These are phyloP conservation scores for Pyronema domesticum DNA, from an alignment of 495 filamentous ascomycete species.

Conservation along the genomic window DNA sequence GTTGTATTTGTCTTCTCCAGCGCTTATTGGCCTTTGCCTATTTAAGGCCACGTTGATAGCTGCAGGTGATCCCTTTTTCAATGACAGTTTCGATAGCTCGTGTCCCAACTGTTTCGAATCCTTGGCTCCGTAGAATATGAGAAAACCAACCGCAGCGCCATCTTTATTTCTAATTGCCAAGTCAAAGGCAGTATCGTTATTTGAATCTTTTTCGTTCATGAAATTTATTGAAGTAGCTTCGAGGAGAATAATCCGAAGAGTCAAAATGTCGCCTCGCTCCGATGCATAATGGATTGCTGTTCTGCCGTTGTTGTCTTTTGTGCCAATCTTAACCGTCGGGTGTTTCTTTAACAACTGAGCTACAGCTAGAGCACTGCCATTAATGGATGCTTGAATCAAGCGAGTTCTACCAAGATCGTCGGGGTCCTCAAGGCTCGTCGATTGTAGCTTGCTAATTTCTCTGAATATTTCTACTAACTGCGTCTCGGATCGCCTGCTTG, in stretches of 20 bases:
- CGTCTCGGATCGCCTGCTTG: neutral
- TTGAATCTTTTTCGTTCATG: neutral
- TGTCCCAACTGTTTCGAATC: neutral
- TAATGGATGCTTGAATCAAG: slow-evolving; percentile 3
- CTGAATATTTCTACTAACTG: neutral
- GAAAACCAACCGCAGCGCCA: neutral
- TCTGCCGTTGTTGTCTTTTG: neutral
- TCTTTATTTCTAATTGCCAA: slow-evolving; percentile 2
- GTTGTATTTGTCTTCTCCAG: neutral
- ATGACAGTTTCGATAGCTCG: neutral
- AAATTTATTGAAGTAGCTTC: neutral
- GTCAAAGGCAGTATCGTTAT: neutral
- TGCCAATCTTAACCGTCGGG: neutral
- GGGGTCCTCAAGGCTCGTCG: too few relatives aligned
- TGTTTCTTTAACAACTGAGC: neutral
- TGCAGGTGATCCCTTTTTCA: slow-evolving; percentile 1
- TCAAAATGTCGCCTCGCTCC: neutral
- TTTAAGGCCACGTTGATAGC: neutral
- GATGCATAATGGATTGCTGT: slow-evolving; percentile 4
- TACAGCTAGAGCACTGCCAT: neutral
- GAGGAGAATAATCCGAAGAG: neutral
- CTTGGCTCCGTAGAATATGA: slow-evolving; percentile 8
- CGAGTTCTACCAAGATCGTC: neutral
- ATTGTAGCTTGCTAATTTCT: neutral
- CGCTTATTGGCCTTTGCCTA: neutral